These are phyloP conservation scores for Cutaneotrichosporon cutaneum DNA, from an alignment of 1,284 basidiomycete genomes.

Conservation along the genomic window DNA sequence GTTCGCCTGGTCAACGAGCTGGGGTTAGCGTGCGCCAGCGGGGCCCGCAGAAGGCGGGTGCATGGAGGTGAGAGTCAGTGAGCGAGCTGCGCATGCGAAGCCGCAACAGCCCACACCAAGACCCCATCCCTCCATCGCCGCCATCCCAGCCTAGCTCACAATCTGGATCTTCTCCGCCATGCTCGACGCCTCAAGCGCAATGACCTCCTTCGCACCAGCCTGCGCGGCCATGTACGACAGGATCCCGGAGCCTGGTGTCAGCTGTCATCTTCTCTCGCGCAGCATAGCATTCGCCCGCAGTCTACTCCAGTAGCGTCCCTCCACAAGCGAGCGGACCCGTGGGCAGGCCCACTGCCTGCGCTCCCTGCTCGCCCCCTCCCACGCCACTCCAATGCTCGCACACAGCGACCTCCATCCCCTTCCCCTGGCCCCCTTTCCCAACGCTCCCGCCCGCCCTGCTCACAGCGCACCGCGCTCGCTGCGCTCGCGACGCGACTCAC, in stretches of 20 bases:
- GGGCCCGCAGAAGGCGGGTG: no score
- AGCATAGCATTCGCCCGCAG: background rate
- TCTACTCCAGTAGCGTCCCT: no score
- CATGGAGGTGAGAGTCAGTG: no score
- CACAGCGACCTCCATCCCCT: background rate
- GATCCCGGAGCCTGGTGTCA: constrained; percentile 55
- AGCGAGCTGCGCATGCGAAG: background rate
- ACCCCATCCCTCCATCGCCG: background rate
- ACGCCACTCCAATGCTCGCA: no score
- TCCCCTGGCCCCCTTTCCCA: no score
- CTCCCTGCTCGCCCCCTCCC: no score
- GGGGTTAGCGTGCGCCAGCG: constrained; percentile 9
- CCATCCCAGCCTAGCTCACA: constrained; percentile 34
- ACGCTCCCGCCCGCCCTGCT: no score
- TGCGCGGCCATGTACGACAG: constrained; percentile 56
- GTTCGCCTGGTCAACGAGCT: constrained; percentile 51
- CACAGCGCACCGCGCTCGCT: no score
- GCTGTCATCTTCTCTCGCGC: background rate
- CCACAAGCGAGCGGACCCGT: no score
- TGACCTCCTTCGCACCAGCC: constrained; percentile 56
- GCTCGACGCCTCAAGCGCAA: constrained; percentile 56
- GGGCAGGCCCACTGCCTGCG: no score
- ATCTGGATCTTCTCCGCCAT: constrained; percentile 56
- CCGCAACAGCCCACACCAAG: background rate
- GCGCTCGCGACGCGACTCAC: constrained; percentile 31